Conservation (phyloP, 129 eudicot genomes). For the Dittrichia graveolens region DNA sequence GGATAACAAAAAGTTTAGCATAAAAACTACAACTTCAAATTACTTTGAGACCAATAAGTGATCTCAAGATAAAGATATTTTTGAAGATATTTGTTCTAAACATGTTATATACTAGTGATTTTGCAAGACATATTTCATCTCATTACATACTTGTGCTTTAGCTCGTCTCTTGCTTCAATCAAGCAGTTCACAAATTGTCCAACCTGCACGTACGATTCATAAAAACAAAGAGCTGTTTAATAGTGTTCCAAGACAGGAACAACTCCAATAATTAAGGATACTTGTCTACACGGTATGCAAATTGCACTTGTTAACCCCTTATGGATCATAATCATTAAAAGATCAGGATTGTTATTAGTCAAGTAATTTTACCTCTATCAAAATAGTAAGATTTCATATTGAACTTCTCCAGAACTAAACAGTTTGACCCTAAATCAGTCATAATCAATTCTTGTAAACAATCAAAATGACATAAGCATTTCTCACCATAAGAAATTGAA, state of each 20-base stretch:
- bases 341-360: neutral
- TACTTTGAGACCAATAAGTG: neutral
- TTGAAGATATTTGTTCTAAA: neutral
- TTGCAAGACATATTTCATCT: neutral
- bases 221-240: neutral
- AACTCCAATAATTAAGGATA: neutral
- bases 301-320: neutral
- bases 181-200: constrained; percentile 72
- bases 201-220: constrained; percentile 46
- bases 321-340: neutral
- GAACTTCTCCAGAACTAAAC: neutral
- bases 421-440: neutral
- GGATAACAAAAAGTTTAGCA: neutral
- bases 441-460: neutral
- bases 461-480: neutral
- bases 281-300: neutral
- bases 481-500: neutral
- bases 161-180: constrained; percentile 71
- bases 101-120: neutral
- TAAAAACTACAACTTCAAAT: neutral
- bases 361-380: neutral
- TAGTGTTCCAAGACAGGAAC: neutral
- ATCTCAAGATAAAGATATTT: neutral
- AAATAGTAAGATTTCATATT: neutral
- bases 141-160: constrained; percentile 63